phyloP scores from a whole-genome alignment of 179 eudicot species.

The Sideroxylon spinosum region DNA sequence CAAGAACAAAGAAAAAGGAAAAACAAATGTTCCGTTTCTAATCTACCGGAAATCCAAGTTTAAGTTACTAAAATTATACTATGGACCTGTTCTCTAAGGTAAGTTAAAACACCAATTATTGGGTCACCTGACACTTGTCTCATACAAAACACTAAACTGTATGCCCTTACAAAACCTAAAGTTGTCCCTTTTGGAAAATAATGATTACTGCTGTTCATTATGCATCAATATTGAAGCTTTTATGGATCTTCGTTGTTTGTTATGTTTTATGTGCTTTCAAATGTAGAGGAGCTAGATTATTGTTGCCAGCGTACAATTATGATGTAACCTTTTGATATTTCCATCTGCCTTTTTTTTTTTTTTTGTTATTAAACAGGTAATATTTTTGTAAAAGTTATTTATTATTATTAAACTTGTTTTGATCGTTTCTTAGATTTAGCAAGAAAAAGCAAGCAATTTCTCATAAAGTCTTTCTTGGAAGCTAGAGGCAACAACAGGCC shows the following conservation, averaged over 20 bases:
- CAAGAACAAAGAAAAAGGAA: too few species aligned
- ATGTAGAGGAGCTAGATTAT: neutral
- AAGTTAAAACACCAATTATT: too few species aligned
- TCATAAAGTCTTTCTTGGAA: constrained; percentile 19
- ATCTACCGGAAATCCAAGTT: too few species aligned
- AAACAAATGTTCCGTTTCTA: too few species aligned
- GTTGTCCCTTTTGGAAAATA: constrained; percentile 4
- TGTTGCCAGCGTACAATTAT: constrained; percentile 1
- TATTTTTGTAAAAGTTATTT: neutral
- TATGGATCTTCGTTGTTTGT: neutral
- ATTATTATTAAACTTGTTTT: neutral
- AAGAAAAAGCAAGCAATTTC: constrained; percentile 15
- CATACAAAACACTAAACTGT: neutral
- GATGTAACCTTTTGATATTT: constrained; percentile 2
- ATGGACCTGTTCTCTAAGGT: too few species aligned
- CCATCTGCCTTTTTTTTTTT: neutral
- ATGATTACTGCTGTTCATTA: neutral
- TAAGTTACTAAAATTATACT: too few species aligned
- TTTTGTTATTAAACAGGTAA: neutral
- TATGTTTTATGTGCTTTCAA: neutral
- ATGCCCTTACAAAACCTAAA: neutral
- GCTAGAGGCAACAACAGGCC: constrained; percentile 21
- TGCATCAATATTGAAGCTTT: neutral
- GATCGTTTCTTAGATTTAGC: constrained; percentile 9
- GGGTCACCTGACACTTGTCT: neutral